phyloP scores from a whole-genome alignment of 768 basidiomycete species.

The Sporobolomyces roseus region DNA sequence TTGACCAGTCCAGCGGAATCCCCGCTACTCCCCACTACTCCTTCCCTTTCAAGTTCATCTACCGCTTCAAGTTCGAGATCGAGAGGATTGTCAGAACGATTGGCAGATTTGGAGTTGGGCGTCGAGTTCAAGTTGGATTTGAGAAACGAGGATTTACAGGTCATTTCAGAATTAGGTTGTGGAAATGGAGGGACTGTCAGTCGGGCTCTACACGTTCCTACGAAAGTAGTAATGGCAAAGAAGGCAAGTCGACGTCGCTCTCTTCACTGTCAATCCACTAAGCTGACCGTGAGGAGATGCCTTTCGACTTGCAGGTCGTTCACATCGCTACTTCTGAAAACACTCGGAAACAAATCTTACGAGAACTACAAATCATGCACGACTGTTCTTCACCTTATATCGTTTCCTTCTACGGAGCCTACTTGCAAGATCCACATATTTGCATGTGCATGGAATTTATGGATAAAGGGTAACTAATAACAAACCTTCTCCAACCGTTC shows the following conservation, averaged over 20 bases:
- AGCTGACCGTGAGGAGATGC: neutral
- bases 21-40: slow-evolving; percentile 19
- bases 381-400: slow-evolving; percentile 64
- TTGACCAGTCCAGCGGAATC: too few species aligned
- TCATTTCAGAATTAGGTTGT: slow-evolving; percentile 83
- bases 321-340: slow-evolving; percentile 94
- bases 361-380: slow-evolving; percentile 98
- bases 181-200: slow-evolving; percentile 98
- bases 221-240: slow-evolving; percentile 92
- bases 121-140: slow-evolving; percentile 77
- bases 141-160: slow-evolving; percentile 81
- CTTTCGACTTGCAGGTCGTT: slow-evolving; percentile 62
- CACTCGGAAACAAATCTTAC: slow-evolving; percentile 92
- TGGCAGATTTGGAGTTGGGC: slow-evolving; percentile 74
- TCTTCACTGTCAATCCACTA: too few species aligned
- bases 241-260: slow-evolving; percentile 58
- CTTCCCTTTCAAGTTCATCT: slow-evolving; percentile 51
- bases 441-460: slow-evolving; percentile 95
- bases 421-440: slow-evolving; percentile 93
- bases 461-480: slow-evolving; percentile 71
- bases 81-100: slow-evolving; percentile 71
- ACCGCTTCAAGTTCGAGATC: slow-evolving; percentile 15
- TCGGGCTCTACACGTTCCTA: slow-evolving; percentile 86
- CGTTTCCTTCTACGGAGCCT: slow-evolving; percentile 95
- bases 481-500: neutral